Base-by-base conservation (phyloP, 768 basidiomycete species). In the Suillus variegatus region DNA sequence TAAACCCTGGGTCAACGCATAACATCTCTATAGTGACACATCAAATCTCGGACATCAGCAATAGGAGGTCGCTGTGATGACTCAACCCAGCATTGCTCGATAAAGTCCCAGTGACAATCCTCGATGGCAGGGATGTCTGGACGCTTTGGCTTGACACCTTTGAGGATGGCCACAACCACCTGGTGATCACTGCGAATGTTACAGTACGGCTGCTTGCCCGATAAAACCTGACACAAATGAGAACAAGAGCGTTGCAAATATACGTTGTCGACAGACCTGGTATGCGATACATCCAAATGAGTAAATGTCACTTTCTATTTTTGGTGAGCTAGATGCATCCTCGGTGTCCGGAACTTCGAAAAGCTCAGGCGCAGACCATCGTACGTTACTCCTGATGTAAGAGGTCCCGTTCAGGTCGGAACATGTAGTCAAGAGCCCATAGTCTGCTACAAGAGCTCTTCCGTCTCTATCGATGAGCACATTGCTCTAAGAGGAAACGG, bases 101-200 rank as follows among this genome's bases (percentile, higher is more conserved):
- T 81, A 20, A 83, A 72, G 2, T 73, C 67, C 82, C 82, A 82
- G 63, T 82, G 80, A 10, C 66, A 66, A 80, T 77, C 20, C 74
- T 74, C 14, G 80, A 77, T 61, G 79, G 79, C 5, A 76, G 74
- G n/a, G 68, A 52, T 10, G 75, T 75, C 0, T 80, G 81, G 61
- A n/a, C 64, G 61, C 13, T 38, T 32, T 13, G 64, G 60, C 32
- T 36, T 62, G 12, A n/a, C 5, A n/a, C 63, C 63, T 6, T 36
- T 64, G 6, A 60, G 22, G 32, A 64, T 61, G 10, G 56, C 56
- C 18, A 65, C 80, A 32, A 64, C 56, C 18, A 64, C 63, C 54
- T 57, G 55, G 51, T 36, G 35, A 32, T 63, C 62, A 40, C 36
- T 61, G 55, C 55, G 54, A 55, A 63, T 63, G 6, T 63, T n/a